These are phyloP conservation scores for Suillus bovinus DNA, from an alignment of 768 basidiomycete genomes.

Conservation along the genomic window DNA sequence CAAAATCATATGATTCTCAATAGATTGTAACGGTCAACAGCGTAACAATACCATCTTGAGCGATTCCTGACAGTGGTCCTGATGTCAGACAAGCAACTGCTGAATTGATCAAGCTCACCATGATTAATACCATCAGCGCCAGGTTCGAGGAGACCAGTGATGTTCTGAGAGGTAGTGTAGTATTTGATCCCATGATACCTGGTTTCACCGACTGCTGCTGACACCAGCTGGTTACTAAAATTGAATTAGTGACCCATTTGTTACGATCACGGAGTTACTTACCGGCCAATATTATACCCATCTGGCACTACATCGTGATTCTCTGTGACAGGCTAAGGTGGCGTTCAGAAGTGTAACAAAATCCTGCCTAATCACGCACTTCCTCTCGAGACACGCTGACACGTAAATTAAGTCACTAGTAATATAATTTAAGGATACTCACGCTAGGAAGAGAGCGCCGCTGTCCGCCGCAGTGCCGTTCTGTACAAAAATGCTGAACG, in stretches of 20 bases:
- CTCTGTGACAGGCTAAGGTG: slow-evolving; percentile 28
- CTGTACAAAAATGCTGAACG: slow-evolving; percentile 52
- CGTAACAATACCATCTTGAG: slow-evolving; percentile 58
- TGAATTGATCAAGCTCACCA: slow-evolving; percentile 32
- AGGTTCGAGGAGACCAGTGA: slow-evolving; percentile 54
- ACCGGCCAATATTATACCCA: slow-evolving; percentile 53
- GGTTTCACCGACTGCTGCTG: slow-evolving; percentile 38
- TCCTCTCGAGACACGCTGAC: slow-evolving; percentile 50
- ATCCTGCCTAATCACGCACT: slow-evolving; percentile 16
- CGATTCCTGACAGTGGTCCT: slow-evolving; percentile 45
- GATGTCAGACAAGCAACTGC: not conserved
- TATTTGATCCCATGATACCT: slow-evolving; percentile 48
- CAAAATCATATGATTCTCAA: slow-evolving; percentile 15
- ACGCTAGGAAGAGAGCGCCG: slow-evolving; percentile 60
- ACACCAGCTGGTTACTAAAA: slow-evolving; percentile 40
- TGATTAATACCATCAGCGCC: slow-evolving; percentile 56
- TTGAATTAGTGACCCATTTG: not conserved
- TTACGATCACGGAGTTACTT: slow-evolving; percentile 11
- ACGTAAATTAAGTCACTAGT: not conserved
- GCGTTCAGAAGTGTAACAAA: not conserved
- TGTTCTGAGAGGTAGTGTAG: slow-evolving; percentile 42
- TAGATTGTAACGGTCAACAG: slow-evolving; percentile 55
- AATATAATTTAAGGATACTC: slow-evolving; percentile 20
- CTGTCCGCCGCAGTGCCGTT: slow-evolving; percentile 53
- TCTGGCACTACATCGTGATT: slow-evolving; percentile 45